phyloP scores from a whole-genome alignment of 1,284 basidiomycete genomes.

The Sanghuangporus sanghuang region DNA sequence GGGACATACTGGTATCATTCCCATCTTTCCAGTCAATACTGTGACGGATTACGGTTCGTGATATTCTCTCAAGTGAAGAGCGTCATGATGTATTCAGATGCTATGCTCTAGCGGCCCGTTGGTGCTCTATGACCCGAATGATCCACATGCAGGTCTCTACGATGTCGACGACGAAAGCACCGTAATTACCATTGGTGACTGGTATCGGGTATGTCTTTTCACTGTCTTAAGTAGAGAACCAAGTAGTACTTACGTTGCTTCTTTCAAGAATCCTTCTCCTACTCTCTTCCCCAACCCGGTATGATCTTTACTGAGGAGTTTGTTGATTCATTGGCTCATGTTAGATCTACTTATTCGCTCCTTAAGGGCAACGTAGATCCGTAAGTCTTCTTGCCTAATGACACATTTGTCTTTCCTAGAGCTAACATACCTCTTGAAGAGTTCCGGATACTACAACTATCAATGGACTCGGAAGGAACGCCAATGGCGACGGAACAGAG shows the following conservation, averaged over 20 bases:
- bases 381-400: not conserved
- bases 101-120: constrained; percentile 25
- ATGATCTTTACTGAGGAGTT: not conserved
- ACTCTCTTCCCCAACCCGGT: not conserved
- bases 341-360: not conserved
- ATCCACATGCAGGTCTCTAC: constrained; percentile 33
- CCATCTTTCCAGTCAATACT: constrained; percentile 33
- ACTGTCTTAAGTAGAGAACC: not conserved
- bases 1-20: constrained; percentile 26
- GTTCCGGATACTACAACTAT: constrained; percentile 25
- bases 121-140: constrained; percentile 34
- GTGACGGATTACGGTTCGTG: constrained; percentile 6
- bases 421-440: not conserved
- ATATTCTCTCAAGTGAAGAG: not conserved
- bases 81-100: not conserved
- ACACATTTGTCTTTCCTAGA: not conserved
- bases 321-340: not conserved
- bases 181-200: constrained; percentile 17
- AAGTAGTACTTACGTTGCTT: not conserved
- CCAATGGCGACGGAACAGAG: constrained; percentile 15
- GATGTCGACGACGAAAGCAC: constrained; percentile 35
- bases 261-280: not conserved
- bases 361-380: not conserved
- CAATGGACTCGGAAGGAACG: constrained; percentile 29
- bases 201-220: constrained; percentile 5